A percentile compares a stretch with the other conserved stretches of the same genome.
phyloP scores from a whole-genome alignment of 2,329 filamentous ascomycete genomes.

The Tolypocladium capitatum region DNA sequence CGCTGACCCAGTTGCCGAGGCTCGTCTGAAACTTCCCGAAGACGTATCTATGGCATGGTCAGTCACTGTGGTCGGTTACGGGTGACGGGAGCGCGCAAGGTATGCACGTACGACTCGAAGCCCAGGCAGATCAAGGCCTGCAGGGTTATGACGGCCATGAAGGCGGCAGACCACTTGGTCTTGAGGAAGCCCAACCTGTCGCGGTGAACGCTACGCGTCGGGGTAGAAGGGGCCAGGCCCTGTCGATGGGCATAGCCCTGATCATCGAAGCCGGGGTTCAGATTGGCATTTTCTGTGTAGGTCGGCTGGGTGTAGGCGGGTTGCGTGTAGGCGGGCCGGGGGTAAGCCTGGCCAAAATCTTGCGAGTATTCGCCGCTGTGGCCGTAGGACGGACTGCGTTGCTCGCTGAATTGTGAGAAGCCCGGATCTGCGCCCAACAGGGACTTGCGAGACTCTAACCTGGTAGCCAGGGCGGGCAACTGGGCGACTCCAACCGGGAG shows the following conservation, averaged over 20 bases:
- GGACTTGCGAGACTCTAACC: slow-evolving; percentile 27
- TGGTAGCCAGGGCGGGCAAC: slow-evolving; percentile 24
- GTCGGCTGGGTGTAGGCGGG: slow-evolving; percentile 12
- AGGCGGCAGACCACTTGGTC: slow-evolving; percentile 78
- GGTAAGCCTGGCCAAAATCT: slow-evolving; percentile 20
- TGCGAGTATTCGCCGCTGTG: slow-evolving; percentile 15
- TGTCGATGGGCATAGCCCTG: slow-evolving; percentile 25
- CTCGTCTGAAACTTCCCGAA: slow-evolving; percentile 74
- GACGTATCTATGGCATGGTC: slow-evolving; percentile 51
- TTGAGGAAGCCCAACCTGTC: slow-evolving; percentile 58
- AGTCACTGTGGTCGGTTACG: slow-evolving; percentile 6
- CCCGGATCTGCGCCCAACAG: slow-evolving; percentile 24
- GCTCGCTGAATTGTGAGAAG: slow-evolving; percentile 19
- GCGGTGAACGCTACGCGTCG: slow-evolving; percentile 16
- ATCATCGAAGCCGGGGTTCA: slow-evolving; percentile 16
- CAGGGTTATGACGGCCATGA: slow-evolving; percentile 57
- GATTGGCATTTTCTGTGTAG: slow-evolving; percentile 14
- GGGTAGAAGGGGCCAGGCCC: slow-evolving; percentile 19
- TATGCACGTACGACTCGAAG: slow-evolving; percentile 64
- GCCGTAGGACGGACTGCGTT: slow-evolving; percentile 11
- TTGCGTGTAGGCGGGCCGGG: slow-evolving; percentile 15
- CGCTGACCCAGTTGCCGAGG: slow-evolving; percentile 28
- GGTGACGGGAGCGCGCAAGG: background rate
- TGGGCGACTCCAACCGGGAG: slow-evolving; percentile 23
- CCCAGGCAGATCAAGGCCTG: slow-evolving; percentile 72